Conservation (phyloP, 768 basidiomycete genomes). For the Pilatotrama ljubarskyi region DNA sequence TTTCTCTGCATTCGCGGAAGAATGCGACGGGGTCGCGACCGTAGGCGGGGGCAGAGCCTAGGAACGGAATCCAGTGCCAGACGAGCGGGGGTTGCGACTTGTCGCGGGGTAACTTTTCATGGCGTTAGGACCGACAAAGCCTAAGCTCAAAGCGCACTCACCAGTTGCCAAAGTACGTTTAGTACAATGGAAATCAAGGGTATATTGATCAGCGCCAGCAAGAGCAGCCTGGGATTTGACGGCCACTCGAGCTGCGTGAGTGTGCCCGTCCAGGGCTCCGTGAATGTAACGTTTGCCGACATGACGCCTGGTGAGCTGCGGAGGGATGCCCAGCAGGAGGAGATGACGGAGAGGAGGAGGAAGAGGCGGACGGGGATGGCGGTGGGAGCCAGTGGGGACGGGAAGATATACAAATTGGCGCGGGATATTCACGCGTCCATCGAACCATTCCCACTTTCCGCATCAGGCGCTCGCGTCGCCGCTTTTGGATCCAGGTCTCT, state of each 20-base stretch:
- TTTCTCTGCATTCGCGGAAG: slow-evolving; percentile 74
- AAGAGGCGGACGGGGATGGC: slow-evolving; percentile 1
- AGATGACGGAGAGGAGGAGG: neutral
- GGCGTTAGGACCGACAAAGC: neutral
- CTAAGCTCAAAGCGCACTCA: slow-evolving; percentile 28
- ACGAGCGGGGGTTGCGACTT: slow-evolving; percentile 82
- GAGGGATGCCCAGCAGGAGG: neutral
- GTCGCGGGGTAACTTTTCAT: slow-evolving; percentile 65
- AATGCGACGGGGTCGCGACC: slow-evolving; percentile 93
- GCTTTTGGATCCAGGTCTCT: slow-evolving; percentile 20
- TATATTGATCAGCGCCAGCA: slow-evolving; percentile 56
- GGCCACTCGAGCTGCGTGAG: slow-evolving; percentile 30
- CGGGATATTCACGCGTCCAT: slow-evolving; percentile 10
- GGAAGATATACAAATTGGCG: slow-evolving; percentile 18
- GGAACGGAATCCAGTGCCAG: slow-evolving; percentile 88
- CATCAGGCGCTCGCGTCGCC: slow-evolving; percentile 15
- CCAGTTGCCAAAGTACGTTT: slow-evolving; percentile 80
- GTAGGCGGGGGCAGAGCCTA: slow-evolving; percentile 88
- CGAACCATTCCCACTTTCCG: slow-evolving; percentile 25
- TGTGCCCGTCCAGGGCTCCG: slow-evolving; percentile 32
- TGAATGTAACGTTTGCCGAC: slow-evolving; percentile 28
- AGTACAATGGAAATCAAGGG: slow-evolving; percentile 68
- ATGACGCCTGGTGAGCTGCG: slow-evolving; percentile 18
- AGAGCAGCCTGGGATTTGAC: slow-evolving; percentile 31
- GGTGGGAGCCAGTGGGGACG: slow-evolving; percentile 18